Base-by-base conservation (phyloP, 495 filamentous ascomycete species). In the Bacidia gigantensis region DNA sequence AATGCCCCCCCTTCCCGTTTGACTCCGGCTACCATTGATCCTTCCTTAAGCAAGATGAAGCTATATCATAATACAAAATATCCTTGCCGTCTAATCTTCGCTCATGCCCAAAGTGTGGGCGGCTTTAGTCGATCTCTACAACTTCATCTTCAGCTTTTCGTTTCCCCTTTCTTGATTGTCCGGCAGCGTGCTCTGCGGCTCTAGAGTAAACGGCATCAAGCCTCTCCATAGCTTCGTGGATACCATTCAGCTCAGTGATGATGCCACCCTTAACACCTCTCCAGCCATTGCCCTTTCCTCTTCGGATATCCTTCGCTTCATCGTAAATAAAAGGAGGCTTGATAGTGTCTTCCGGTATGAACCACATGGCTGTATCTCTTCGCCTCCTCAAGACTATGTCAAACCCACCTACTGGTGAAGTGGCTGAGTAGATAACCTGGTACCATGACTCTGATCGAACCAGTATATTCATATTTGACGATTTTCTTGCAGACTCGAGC, bases 271-370 rank as follows among this genome's bases (percentile, higher is more conserved):
- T 70, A 11, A 73, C 60, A n/a, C 73, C 73, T 46, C 61, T 64
- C 73, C 73, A 77, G 18, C 70, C 71, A 29, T 71, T 57, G 32
- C 72, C 72, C 40, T 66, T 69, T 3, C 68, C 67, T 25, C 67
- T 65, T 49, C 66, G 70, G 10, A 75, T 46, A 11, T 44, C 25
- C 17, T 25, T 45, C 26, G 55, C 45, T n/a, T 38, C 52, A 9
- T 58, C 17, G 12, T 25, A 45, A n/a, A 42, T 29, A 22, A 45
- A 23, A 5, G 20, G 43, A 21, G 58, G 65, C 24, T 50, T 29
- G 41, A 47, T 54, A 41, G 58, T 63, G 25, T 59, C 46, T 43
- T 74, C 63, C 21, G 64, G 66, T 11, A 77, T 58, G 39, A 70
- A 55, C 73, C 73, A 77, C 22, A 67, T 62, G 18, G 58, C 51